A percentile compares a stretch with the other conserved stretches of the same genome.
Conservation (phyloP, 768 basidiomycete species). For the Mycena alexandri region DNA sequence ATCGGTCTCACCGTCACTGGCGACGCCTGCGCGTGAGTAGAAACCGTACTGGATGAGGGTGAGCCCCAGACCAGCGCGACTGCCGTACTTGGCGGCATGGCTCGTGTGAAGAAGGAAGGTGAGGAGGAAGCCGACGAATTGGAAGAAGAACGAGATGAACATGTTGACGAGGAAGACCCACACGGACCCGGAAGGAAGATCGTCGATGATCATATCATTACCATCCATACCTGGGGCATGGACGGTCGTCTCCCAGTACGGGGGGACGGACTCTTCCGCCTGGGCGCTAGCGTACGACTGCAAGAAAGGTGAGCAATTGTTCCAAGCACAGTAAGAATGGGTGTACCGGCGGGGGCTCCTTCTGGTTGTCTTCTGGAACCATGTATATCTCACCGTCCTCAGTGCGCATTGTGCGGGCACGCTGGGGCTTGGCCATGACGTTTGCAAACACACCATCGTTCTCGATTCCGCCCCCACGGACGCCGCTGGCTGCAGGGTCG, state of each 20-base stretch:
- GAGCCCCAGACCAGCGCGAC: constrained; percentile 94
- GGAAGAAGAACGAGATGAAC: constrained; percentile 95
- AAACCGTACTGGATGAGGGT: constrained; percentile 95
- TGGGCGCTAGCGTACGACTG: constrained; percentile 91
- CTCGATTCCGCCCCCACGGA: constrained; percentile 76
- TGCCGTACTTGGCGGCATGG: constrained; percentile 94
- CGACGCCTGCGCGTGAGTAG: constrained; percentile 62
- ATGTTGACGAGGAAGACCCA: constrained; percentile 82
- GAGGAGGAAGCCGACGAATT: constrained; percentile 93
- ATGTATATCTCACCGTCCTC: constrained; percentile 70
- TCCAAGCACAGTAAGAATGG: background rate
- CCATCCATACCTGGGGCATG: constrained; percentile 76
- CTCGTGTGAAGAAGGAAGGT: constrained; percentile 94
- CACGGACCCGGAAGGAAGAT: constrained; percentile 86
- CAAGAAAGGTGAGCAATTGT: constrained; percentile 1
- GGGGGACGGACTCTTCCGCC: constrained; percentile 84
- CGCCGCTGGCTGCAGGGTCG: constrained; percentile 49
- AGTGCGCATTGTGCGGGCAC: constrained; percentile 56
- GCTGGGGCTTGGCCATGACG: constrained; percentile 87
- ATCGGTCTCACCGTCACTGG: constrained; percentile 35
- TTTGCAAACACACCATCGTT: constrained; percentile 98
- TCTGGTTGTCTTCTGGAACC: constrained; percentile 86
- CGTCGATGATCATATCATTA: constrained; percentile 85
- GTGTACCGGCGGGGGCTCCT: constrained; percentile 88
- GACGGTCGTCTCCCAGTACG: constrained; percentile 97